Percentiles rank a stretch among this genome's conserved stretches.
Conservation (phyloP, 352 stramenopile species). For the Phytophthora pinifolia region DNA sequence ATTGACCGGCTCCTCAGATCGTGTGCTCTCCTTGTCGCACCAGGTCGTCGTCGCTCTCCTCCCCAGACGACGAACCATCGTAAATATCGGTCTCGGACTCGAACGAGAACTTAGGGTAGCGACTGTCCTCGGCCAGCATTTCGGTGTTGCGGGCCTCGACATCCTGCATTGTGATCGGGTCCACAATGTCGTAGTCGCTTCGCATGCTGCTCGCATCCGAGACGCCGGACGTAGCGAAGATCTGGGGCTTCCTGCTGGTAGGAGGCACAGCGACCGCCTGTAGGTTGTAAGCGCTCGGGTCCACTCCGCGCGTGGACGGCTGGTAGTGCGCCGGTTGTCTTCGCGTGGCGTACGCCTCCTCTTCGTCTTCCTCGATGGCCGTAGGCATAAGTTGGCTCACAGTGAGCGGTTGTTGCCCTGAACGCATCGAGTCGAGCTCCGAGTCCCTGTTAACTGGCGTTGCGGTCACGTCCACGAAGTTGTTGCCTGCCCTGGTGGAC, state of each 20-base stretch:
- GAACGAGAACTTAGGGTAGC: conserved; percentile 69
- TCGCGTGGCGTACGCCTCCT: conserved; percentile 14
- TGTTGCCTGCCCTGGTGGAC: neutral
- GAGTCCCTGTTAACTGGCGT: conserved; percentile 7
- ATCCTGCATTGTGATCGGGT: conserved; percentile 52
- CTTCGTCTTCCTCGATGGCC: conserved; percentile 15
- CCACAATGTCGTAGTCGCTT: conserved; percentile 80
- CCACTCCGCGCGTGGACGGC: too few species aligned
- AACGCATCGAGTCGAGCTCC: conserved; percentile 18
- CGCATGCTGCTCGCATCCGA: conserved; percentile 40
- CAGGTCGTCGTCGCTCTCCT: conserved; percentile 27
- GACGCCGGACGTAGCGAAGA: conserved; percentile 22
- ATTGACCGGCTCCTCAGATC: conserved; percentile 31
- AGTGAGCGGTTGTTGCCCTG: conserved; percentile 24
- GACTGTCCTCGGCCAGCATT: conserved; percentile 53
- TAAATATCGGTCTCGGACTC: conserved; percentile 48
- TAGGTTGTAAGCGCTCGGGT: conserved; percentile 10
- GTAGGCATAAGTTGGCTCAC: conserved; percentile 32
- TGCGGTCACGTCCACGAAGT: conserved; percentile 35
- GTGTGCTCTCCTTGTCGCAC: conserved; percentile 26
- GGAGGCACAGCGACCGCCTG: conserved; percentile 3
- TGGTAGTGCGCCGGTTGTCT: neutral
- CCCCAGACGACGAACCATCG: conserved; percentile 28
- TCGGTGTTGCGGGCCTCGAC: conserved; percentile 70
- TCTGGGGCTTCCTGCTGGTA: conserved; percentile 11